Evolutionary conservation across 495 filamentous ascomycete genomes (phyloP).

Genomic region (Aspergillus cavernicola): DNA sequence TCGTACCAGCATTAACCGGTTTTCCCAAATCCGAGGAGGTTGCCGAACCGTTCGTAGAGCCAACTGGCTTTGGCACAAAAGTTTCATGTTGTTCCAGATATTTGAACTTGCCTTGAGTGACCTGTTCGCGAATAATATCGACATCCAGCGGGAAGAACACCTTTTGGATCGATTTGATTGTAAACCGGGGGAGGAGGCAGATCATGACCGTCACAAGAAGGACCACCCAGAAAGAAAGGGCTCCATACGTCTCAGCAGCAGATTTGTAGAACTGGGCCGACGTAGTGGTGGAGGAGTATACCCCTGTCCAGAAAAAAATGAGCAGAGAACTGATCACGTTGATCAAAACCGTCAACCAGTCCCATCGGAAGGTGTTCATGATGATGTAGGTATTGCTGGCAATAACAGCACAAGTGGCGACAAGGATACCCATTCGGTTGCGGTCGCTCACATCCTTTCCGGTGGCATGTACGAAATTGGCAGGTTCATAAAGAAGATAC

Average conservation of each 20-base stretch:
- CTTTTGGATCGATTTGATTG: slow-evolving; percentile 84
- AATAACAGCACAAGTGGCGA: slow-evolving; percentile 74
- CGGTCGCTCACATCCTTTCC: slow-evolving; percentile 73
- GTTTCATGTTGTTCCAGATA: slow-evolving; percentile 56
- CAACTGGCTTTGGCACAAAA: slow-evolving; percentile 33
- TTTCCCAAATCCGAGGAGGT: slow-evolving; percentile 63
- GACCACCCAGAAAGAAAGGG: slow-evolving; percentile 82
- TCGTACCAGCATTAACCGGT: slow-evolving; percentile 53
- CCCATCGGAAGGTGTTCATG: slow-evolving; percentile 95
- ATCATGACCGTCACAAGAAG: slow-evolving; percentile 70
- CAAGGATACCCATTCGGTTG: slow-evolving; percentile 76
- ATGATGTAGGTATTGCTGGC: slow-evolving; percentile 89
- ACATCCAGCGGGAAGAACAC: slow-evolving; percentile 88
- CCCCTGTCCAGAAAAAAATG: slow-evolving; percentile 94
- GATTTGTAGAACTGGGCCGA: slow-evolving; percentile 73
- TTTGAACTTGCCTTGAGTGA: slow-evolving; percentile 74
- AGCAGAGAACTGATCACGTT: slow-evolving; percentile 76
- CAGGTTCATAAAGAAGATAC: slow-evolving; percentile 69
- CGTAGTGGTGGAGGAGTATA: slow-evolving; percentile 70
- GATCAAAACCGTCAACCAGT: slow-evolving; percentile 87
- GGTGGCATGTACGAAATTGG: slow-evolving; percentile 60
- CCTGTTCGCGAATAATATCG: slow-evolving; percentile 93
- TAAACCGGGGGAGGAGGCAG: slow-evolving; percentile 80
- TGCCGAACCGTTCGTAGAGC: slow-evolving; percentile 42
- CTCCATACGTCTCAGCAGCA: slow-evolving; percentile 72